Base-by-base conservation (phyloP, 805 yeast species). In the Kuraishia molischiana region DNA sequence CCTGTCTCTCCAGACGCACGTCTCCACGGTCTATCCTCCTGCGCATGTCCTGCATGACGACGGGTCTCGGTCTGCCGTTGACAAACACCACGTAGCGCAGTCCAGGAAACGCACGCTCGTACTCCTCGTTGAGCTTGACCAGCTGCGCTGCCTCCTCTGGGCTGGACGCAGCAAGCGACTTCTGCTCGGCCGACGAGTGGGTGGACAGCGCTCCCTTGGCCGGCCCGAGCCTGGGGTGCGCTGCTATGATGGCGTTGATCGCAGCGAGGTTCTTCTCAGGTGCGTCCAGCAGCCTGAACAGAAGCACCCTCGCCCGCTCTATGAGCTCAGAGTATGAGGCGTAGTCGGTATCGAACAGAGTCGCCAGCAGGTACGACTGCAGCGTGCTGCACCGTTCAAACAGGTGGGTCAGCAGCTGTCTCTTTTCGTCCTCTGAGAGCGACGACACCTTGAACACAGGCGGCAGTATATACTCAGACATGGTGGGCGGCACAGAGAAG, bases 201-300 rank as follows among this genome's bases (percentile, higher is more conserved):
- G 57, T 62, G 5, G 85, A 80, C 22, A 85, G 63, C 21, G 61
- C 66, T 15, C 58, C 49, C 42, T 52, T 59, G 3, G 77, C 65
- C 3, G 83, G 84, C 1, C 97, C 97, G 14, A 87, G 62, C 39
- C 95, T 66, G 14, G 97, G 97, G 59, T 87, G 97, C 0, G 96
- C 95, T 1, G 85, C 79, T n/a, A 89, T 75, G 40, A 89, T 85
- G 29, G 69, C 60, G 32, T 42, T 40, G 15, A 42, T 42, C 5
- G 26, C 24, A n/a, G 22, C 31, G 13, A 5, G 36, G n/a, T 31
- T 20, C 11, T 14, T 36, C 13, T n/a, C 20, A n/a, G n/a, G n/a
- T 15, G 21, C 5, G n/a, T 19, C 28, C 4, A 43, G 13, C 10
- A 39, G 55, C 11, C 43, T 35, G 3, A 63, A 46, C 15, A 80